phyloP scores from a whole-genome alignment of 108 stramenopile genomes.

The Seminavis robusta region DNA sequence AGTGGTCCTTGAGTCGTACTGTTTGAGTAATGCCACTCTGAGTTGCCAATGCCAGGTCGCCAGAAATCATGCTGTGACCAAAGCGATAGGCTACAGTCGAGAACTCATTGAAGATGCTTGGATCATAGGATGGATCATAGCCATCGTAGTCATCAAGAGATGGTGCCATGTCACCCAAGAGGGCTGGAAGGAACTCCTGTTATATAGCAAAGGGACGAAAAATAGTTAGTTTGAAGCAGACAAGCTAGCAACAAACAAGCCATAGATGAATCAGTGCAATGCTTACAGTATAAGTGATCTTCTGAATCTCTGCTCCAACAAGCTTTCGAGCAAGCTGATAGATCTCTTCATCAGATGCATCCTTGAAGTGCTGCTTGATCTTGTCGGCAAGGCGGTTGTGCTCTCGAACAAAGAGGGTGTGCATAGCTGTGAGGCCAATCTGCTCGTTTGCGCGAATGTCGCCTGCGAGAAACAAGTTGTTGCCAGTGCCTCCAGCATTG shows the following conservation, averaged over 20 bases:
- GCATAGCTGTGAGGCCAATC: conserved; percentile 15
- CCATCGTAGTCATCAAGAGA: conserved; percentile 25
- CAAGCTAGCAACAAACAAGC: too few species aligned
- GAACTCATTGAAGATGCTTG: conserved; percentile 31
- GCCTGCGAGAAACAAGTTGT: conserved; percentile 35
- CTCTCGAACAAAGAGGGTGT: conserved; percentile 31
- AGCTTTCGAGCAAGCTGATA: conserved; percentile 18
- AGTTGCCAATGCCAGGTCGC: neutral
- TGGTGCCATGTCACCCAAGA: conserved; percentile 13
- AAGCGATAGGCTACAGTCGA: conserved; percentile 25
- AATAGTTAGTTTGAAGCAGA: too few species aligned
- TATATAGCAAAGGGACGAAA: too few species aligned
- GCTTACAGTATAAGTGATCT: conserved; percentile 23
- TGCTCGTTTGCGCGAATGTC: conserved; percentile 46
- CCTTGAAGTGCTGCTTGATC: neutral
- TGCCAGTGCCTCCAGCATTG: neutral
- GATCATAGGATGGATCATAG: conserved; percentile 12
- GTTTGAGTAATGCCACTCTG: neutral
- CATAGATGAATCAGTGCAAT: too few species aligned
- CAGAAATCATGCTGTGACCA: conserved; percentile 32
- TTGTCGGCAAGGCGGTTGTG: conserved; percentile 34
- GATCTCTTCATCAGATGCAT: conserved; percentile 16
- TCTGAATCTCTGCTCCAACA: conserved; percentile 33
- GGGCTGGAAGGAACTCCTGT: conserved; percentile 30
- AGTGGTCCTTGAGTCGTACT: neutral